These are phyloP conservation scores for Breviolum minutum DNA, from an alignment of 73 alveolate genomes.

Conservation along the genomic window DNA sequence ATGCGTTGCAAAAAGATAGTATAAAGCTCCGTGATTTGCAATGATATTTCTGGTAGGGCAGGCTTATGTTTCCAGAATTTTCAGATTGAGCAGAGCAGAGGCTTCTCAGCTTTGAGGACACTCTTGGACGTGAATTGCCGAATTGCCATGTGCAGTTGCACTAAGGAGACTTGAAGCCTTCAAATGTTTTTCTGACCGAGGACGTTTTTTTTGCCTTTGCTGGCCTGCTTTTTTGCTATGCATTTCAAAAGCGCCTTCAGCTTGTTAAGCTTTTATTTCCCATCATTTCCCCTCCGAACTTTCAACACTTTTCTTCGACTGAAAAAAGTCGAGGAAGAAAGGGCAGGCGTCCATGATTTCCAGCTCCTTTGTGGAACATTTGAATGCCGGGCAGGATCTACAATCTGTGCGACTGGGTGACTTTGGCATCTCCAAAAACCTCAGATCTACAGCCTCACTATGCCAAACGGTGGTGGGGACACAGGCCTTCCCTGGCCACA, in stretches of 20 bases:
- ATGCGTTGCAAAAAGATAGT: not conserved
- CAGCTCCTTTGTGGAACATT: too few relatives aligned
- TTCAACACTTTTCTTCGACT: too few relatives aligned
- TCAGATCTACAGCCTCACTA: slow-evolving; percentile 44
- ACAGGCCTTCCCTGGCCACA: slow-evolving; percentile 24
- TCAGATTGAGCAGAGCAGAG: too few relatives aligned
- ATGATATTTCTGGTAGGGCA: not conserved
- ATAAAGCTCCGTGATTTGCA: not conserved
- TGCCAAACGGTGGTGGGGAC: slow-evolving; percentile 95
- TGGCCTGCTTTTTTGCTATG: not conserved
- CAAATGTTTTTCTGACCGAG: slow-evolving; percentile 68
- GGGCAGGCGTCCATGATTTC: too few relatives aligned
- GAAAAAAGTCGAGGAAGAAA: too few relatives aligned
- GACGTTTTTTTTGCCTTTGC: not conserved
- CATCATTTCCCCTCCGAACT: too few relatives aligned
- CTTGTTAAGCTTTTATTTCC: too few relatives aligned
- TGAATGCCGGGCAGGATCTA: slow-evolving; percentile 30
- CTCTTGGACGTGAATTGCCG: too few relatives aligned
- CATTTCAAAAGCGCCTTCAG: too few relatives aligned
- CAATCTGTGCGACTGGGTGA: slow-evolving; percentile 95
- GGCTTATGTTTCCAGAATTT: too few relatives aligned
- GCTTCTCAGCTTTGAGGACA: too few relatives aligned
- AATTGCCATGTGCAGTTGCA: too few relatives aligned
- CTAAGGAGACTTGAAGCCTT: slow-evolving; percentile 73
- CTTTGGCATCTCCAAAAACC: slow-evolving; percentile 88